Base-by-base conservation (phyloP, 2,329 filamentous ascomycete species). In the Zalaria obscura region DNA sequence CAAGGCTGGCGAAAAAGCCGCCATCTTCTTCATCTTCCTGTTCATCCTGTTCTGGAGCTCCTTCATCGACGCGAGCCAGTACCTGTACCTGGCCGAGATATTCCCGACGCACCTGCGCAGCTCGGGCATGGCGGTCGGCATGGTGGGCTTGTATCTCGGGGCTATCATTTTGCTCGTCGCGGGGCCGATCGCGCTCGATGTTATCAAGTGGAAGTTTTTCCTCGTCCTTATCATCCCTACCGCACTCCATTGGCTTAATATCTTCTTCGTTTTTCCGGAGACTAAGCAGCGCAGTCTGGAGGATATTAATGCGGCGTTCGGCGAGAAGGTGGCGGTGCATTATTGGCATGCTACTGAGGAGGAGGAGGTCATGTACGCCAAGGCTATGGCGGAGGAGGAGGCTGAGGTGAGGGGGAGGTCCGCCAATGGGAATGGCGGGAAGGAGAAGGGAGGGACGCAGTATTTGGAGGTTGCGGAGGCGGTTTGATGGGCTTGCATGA, bases 21-120 rank as follows among this genome's bases (percentile, higher is more conserved):
- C 57, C 2, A 55, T 65, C 0, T 63, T 65, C 45, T 64, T 65
- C 48, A 53, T 62, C 35, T 65, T 61, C 48, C 54, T 64, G 42
- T 62, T 57, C 41, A 59, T 62, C 35, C 45, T 59, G 40, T 64
- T 56, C 48, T 66, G 62, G 56, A 58, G 56, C 37, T 66, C 60
- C 29, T 67, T 58, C 48, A 59, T 67, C 34, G 66, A 69, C 44
- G 66, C 66, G 2, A 67, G 61, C 10, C 65, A 67, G 52, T 69
- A 67, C 43, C 54, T 67, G 25, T 67, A 67, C 41, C 57, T 65
- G 27, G 57, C 59, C 2, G 65, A 68, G 51, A 68, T 68, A 11
- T 67, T 65, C 51, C 66, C 63, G 3, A 66, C 56, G 11, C 56
- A 62, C 43, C 47, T 64, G 9, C 56, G 62, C 3, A 53, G 55